Conservation (phyloP, 176 grass and related monocot genomes). For the Calamus simplicifolius region DNA sequence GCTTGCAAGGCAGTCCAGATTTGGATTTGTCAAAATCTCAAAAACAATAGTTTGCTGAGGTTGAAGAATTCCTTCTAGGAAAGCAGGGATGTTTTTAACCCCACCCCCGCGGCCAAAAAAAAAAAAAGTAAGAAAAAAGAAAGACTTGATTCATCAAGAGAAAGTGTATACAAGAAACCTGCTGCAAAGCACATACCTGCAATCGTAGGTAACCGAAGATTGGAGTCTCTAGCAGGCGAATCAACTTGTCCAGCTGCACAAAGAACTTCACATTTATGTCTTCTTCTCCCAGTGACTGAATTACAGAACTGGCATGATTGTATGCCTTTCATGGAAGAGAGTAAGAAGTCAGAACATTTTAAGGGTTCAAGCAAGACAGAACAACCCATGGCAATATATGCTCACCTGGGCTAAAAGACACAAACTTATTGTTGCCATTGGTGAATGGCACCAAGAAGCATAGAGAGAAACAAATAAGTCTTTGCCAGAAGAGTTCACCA, state of each 20-base stretch:
- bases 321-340: slow-evolving; percentile 58
- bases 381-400: slow-evolving; percentile 16
- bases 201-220: slow-evolving; percentile 97
- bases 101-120: too few species aligned
- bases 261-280: slow-evolving; percentile 96
- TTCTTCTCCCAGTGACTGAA: slow-evolving; percentile 90
- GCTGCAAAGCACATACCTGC: slow-evolving; percentile 37
- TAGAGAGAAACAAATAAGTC: slow-evolving; percentile 85
- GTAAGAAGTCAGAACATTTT: slow-evolving; percentile 27
- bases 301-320: slow-evolving; percentile 74
- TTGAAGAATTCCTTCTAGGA: too few species aligned
- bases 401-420: slow-evolving; percentile 91
- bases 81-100: too few species aligned
- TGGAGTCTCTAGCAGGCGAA: slow-evolving; percentile 84
- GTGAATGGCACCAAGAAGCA: slow-evolving; percentile 87
- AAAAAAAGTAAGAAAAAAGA: neutral
- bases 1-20: too few species aligned
- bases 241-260: slow-evolving; percentile 92
- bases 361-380: slow-evolving; percentile 2
- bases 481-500: slow-evolving; percentile 79
- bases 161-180: too few species aligned
- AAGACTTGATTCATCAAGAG: too few species aligned
- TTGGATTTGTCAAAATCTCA: too few species aligned
- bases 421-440: slow-evolving; percentile 92
- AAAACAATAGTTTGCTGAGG: too few species aligned